phyloP scores from a whole-genome alignment of 805 yeast species.

The Kodamaea hsintzibuensis region DNA sequence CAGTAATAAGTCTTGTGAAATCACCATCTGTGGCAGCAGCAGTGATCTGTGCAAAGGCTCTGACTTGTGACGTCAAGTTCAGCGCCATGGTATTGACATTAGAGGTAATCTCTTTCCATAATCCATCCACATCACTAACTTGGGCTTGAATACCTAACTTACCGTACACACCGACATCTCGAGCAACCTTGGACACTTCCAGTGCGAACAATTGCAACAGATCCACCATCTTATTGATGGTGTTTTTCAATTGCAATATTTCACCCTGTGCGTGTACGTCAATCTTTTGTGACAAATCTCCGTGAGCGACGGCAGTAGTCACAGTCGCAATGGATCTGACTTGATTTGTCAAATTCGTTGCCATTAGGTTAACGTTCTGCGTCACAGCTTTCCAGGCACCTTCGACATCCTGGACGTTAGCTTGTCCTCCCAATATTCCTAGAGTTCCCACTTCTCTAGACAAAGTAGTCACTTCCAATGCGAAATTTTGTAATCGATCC shows the following conservation, averaged over 20 bases:
- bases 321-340: slow-evolving; percentile 88
- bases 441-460: slow-evolving; percentile 49
- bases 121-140: slow-evolving; percentile 85
- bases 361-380: slow-evolving; percentile 49
- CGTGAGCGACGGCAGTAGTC: slow-evolving; percentile 89
- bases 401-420: slow-evolving; percentile 51
- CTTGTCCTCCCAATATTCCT: slow-evolving; percentile 52
- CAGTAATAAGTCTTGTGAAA: slow-evolving; percentile 85
- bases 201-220: slow-evolving; percentile 83
- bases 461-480: slow-evolving; percentile 47
- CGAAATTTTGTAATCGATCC: slow-evolving; percentile 51
- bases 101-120: slow-evolving; percentile 90
- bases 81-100: slow-evolving; percentile 94
- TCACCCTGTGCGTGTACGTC: slow-evolving; percentile 91
- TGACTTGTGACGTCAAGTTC: slow-evolving; percentile 87
- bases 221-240: slow-evolving; percentile 93
- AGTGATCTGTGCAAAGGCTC: slow-evolving; percentile 91
- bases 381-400: slow-evolving; percentile 54
- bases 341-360: slow-evolving; percentile 61
- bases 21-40: slow-evolving; percentile 96
- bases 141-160: slow-evolving; percentile 91
- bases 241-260: slow-evolving; percentile 77
- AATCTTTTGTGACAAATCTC: slow-evolving; percentile 82
- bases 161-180: slow-evolving; percentile 93
- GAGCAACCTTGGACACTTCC: slow-evolving; percentile 87